Base-by-base conservation (phyloP, 2,329 filamentous ascomycete species). In the Pseudopyrenochaeta lycopersici region DNA sequence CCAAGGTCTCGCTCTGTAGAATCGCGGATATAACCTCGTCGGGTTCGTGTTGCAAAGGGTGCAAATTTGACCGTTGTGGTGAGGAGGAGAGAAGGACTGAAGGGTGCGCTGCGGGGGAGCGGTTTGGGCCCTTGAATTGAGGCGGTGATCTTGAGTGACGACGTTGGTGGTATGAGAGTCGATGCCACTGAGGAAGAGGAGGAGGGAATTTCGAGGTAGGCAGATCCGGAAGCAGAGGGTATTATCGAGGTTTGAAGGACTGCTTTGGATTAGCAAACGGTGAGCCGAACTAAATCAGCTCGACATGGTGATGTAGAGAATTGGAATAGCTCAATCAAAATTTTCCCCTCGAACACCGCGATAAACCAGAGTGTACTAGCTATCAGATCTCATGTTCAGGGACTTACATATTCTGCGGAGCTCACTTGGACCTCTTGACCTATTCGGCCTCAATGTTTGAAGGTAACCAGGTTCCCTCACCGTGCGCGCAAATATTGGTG, bases 11-110 rank as follows among this genome's bases (percentile, higher is more conserved):
- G 86, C 78, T 99, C 95, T 57, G 85, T 89, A 14, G 89, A 83
- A 74, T 98, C 94, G 41, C 93, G 88, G 18, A 97, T 80, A 73
- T 97, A 97, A 11, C 93, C 92, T 72, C 90, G 86, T 54, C 95
- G 85, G 66, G 89, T 85, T 52, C 90, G 85, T 5, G 91, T 92
- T 2, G 95, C 94, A 72, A 99, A 99, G 0, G 95, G 93, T 0
- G 95, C 93, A 73, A 96, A 98, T 78, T 98, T 99, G 71, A 99
- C 90, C 65, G 97, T 92, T 2, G 94, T 96, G 12, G 90, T 92
- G 46, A 99, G 85, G 39, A 97, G 89, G 60, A 98, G 87, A 67
- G 97, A 93, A 9, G 95, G 92, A 46, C 91, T 95, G 79, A 97
- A 99, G 1, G 92, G 89, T 23, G 92, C 91, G 50, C 91, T 96